phyloP scores from a whole-genome alignment of 371 early-diverging fungal genomes.

The Coemansia sp. region DNA sequence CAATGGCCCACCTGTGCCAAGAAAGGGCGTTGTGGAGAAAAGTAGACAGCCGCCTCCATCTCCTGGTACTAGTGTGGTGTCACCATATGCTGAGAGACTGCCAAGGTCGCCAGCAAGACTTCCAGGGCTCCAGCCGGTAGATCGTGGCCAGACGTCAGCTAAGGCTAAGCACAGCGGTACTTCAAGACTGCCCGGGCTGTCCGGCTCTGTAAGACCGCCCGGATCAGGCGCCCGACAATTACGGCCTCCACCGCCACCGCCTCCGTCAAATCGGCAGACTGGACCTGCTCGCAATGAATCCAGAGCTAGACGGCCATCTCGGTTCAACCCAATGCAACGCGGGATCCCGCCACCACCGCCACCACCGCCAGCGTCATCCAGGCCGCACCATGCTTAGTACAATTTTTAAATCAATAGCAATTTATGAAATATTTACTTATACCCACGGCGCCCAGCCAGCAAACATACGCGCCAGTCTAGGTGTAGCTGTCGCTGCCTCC shows the following conservation, averaged over 20 bases:
- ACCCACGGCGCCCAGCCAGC: slow-evolving; percentile 47
- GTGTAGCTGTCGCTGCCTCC: slow-evolving; percentile 17
- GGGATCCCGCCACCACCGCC: slow-evolving; percentile 6
- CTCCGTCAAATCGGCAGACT: slow-evolving; percentile 3
- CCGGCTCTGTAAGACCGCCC: slow-evolving; percentile 7
- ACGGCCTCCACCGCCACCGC: slow-evolving; percentile 18
- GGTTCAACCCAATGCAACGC: slow-evolving; percentile 43
- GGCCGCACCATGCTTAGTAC: background rate
- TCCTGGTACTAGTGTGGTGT: background rate
- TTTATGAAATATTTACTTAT: slow-evolving; percentile 5
- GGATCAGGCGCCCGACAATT: slow-evolving; percentile 11
- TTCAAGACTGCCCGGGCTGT: slow-evolving; percentile 26
- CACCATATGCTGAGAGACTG: background rate
- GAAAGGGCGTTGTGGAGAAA: background rate
- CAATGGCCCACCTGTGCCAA: background rate
- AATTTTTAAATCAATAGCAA: background rate
- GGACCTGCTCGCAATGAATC: slow-evolving; percentile 20
- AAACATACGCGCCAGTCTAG: slow-evolving; percentile 31
- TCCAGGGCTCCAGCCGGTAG: slow-evolving; percentile 30
- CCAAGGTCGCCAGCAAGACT: slow-evolving; percentile 8
- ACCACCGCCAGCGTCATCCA: background rate
- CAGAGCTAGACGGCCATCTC: slow-evolving; percentile 15
- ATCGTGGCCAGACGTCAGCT: slow-evolving; percentile 35
- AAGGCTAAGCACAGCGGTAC: slow-evolving; percentile 24
- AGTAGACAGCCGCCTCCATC: background rate